Conservation (phyloP, 163 green algal genomes). For the Prototheca cutis region DNA sequence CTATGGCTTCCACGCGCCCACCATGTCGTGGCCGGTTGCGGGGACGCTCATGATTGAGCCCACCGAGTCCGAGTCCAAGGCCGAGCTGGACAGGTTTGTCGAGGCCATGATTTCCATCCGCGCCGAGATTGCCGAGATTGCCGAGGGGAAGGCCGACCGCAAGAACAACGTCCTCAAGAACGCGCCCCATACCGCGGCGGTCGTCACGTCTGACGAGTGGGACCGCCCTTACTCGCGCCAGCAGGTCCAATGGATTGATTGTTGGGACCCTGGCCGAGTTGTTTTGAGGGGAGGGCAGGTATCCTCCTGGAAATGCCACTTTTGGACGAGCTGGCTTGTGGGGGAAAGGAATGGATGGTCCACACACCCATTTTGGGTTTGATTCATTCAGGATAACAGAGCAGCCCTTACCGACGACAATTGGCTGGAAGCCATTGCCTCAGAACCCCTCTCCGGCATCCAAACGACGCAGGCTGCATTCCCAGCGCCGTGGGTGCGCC, state of each 20-base stretch:
- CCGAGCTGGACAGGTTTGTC: slow-evolving; percentile 88
- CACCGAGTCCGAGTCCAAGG: slow-evolving; percentile 79
- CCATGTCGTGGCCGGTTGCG: slow-evolving; percentile 98
- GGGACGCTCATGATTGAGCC: slow-evolving; percentile 99
- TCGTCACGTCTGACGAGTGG: slow-evolving; percentile 77
- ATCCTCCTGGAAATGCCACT: too few species aligned
- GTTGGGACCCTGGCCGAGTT: too few species aligned
- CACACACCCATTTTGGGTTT: too few species aligned
- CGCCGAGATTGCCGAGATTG: slow-evolving; percentile 81
- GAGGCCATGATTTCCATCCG: slow-evolving; percentile 95
- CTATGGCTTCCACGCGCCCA: slow-evolving; percentile 97
- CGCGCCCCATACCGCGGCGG: slow-evolving; percentile 73
- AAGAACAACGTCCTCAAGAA: slow-evolving; percentile 92
- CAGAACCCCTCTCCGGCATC: too few species aligned
- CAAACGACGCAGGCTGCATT: slow-evolving; percentile 69
- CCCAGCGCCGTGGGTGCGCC: slow-evolving; percentile 77
- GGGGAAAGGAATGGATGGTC: too few species aligned
- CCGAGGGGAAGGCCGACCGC: slow-evolving; percentile 45
- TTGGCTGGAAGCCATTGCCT: too few species aligned
- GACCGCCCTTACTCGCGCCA: slow-evolving; percentile 83
- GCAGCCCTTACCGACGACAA: too few species aligned
- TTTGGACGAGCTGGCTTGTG: too few species aligned
- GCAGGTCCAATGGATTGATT: too few species aligned
- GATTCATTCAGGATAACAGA: too few species aligned
- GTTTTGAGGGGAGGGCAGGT: too few species aligned